Conservation (phyloP, 306 rosid species). For the Cucumis hystrix region DNA sequence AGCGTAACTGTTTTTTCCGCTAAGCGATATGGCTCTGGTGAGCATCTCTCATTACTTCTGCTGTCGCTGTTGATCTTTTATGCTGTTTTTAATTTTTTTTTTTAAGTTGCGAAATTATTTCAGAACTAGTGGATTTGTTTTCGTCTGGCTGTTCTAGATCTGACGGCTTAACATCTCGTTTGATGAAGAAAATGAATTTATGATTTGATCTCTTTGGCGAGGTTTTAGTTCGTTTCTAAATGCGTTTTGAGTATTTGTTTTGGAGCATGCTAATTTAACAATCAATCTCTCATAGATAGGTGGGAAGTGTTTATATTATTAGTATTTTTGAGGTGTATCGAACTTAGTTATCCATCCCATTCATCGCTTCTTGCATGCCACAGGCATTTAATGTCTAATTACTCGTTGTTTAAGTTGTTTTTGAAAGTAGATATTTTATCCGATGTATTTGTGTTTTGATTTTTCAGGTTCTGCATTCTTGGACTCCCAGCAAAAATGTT, state of each 20-base stretch:
- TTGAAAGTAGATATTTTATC: neutral
- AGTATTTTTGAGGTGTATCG: too few relatives aligned
- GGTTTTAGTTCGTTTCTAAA: neutral
- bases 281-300: too few relatives aligned
- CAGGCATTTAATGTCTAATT: neutral
- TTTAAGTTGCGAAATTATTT: neutral
- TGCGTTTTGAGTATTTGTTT: neutral
- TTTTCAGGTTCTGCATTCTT: slow-evolving; percentile 46
- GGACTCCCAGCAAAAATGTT: slow-evolving; percentile 33
- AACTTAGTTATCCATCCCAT: neutral
- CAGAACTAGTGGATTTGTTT: neutral
- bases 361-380: neutral
- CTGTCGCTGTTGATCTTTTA: neutral
- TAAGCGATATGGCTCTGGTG: slow-evolving; percentile 67
- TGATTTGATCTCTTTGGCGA: neutral
- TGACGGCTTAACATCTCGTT: too few relatives aligned
- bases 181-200: neutral
- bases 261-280: neutral
- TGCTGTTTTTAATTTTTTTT: neutral
- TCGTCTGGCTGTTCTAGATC: neutral
- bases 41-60: slow-evolving; percentile 6
- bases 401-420: neutral
- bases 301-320: too few relatives aligned
- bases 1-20: slow-evolving; percentile 22
- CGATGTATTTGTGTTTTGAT: neutral